Evolutionary conservation across 208 protist species (phyloP).

Genomic region (Wallacemonas collosoma): DNA sequence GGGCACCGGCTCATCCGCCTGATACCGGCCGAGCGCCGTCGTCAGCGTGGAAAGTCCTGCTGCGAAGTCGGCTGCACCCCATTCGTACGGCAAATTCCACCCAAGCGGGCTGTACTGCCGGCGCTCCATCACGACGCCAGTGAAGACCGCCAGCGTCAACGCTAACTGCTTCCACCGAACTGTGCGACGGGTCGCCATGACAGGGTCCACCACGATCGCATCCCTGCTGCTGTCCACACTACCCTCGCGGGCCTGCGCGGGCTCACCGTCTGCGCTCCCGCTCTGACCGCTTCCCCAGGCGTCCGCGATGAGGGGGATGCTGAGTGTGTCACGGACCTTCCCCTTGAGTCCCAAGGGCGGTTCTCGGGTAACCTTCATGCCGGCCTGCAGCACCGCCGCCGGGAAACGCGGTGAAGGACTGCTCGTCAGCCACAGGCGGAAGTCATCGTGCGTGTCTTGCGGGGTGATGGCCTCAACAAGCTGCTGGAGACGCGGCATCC

Average conservation of each 20-base stretch:
- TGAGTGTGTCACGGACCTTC: constrained; percentile 88
- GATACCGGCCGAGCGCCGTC: constrained; percentile 56
- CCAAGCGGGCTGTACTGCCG: constrained; percentile 93
- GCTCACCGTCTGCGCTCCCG: not conserved
- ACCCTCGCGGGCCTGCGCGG: not conserved
- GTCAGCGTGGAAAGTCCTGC: constrained; percentile 81
- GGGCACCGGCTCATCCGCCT: constrained; percentile 39
- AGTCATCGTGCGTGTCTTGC: constrained; percentile 81
- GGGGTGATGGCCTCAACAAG: constrained; percentile 84
- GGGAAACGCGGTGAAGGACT: constrained; percentile 93
- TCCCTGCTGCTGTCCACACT: not conserved
- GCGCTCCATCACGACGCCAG: constrained; percentile 92
- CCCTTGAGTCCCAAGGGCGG: constrained; percentile 94
- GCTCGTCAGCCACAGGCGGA: constrained; percentile 96
- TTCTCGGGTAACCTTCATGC: constrained; percentile 96
- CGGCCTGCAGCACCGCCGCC: constrained; percentile 91
- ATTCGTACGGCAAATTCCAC: constrained; percentile 96
- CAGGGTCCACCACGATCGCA: not conserved
- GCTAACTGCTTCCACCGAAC: constrained; percentile 86
- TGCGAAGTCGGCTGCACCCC: constrained; percentile 87
- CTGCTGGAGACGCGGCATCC: constrained; percentile 93
- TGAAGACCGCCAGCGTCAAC: constrained; percentile 94
- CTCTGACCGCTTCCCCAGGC: constrained; percentile 46
- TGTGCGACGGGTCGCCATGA: constrained; percentile 18
- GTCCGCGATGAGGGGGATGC: constrained; percentile 46